These are phyloP conservation scores for Tagetes erecta DNA, from an alignment of 129 eudicot genomes.

Conservation along the genomic window DNA sequence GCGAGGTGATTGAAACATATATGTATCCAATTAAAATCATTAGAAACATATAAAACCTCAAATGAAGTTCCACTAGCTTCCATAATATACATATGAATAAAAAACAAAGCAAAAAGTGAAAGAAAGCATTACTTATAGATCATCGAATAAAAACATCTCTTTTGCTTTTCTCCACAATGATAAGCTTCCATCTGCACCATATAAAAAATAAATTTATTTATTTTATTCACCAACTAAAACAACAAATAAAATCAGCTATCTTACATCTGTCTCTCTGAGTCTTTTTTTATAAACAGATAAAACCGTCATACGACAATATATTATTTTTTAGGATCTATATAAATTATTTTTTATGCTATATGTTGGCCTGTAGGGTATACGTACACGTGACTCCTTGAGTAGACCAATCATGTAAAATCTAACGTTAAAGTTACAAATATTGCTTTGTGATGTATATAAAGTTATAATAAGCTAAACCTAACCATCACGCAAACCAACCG, in stretches of 20 bases:
- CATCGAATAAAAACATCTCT: background rate
- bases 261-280: background rate
- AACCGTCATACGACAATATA: background rate
- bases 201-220: background rate
- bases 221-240: background rate
- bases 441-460: no score
- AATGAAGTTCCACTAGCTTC: background rate
- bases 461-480: no score
- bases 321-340: background rate
- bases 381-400: background rate
- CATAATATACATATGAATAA: background rate
- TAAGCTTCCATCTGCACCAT: constrained; percentile 6
- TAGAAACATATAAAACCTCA: background rate
- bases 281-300: background rate
- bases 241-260: background rate
- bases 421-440: no score
- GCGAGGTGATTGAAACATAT: no score
- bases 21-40: background rate
- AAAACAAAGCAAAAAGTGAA: constrained; percentile 10
- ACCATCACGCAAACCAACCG: background rate
- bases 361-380: background rate
- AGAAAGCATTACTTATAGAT: background rate
- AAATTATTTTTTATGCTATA: background rate
- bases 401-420: background rate
- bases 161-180: background rate